Base-by-base conservation (phyloP, 1,139 yeast genomes). In the Ogataea hybrid region DNA sequence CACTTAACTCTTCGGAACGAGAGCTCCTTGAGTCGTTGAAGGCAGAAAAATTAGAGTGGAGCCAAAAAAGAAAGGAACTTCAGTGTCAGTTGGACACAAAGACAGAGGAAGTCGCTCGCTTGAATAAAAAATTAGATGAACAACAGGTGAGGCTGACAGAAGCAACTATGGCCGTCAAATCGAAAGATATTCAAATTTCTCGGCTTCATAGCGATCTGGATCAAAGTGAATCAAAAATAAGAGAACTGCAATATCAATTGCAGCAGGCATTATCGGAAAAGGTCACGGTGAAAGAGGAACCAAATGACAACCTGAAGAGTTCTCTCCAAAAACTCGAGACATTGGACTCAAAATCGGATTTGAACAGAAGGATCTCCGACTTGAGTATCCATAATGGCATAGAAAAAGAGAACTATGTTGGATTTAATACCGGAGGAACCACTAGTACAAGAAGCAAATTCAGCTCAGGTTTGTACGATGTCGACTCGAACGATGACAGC, bases 161-260 rank as follows among this genome's bases (percentile, higher is more conserved):
- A 37, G 72, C 75, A 39, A 66, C 69, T 29, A 67, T 81, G 50
- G 69, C 73, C 46, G 61, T 77, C 22, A 81, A 82, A 58, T 79
- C 84, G 34, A 80, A 78, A 50, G 92, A 84, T 40, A 77, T 84
- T 0, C 88, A 81, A 54, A 64, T 84, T 5, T 68, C 73, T 28
- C 65, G 90, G 35, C 67, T 79, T 15, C 73, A 69, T 39, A 74
- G 80, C 37, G 92, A 84, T 51, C 28, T 43, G 10, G 43, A 41
- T 16, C 44, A 43, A 14, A 46, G 49, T 37, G 49, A 46, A 9
- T 43, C 45, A 6, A 81, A 36, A 71, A 70, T 39, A 67, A 79
- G 8, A 72, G 73, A 46, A 59, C 70, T 22, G 71, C 74, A 50
- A 69, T 76, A 33, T 28, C 40, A 35, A 25, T 15, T 46, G 14